A percentile compares a stretch with the other conserved stretches of the same genome.
These are phyloP conservation scores for Chlorophyllum brunneum DNA, from an alignment of 768 basidiomycete genomes.

Conservation along the genomic window DNA sequence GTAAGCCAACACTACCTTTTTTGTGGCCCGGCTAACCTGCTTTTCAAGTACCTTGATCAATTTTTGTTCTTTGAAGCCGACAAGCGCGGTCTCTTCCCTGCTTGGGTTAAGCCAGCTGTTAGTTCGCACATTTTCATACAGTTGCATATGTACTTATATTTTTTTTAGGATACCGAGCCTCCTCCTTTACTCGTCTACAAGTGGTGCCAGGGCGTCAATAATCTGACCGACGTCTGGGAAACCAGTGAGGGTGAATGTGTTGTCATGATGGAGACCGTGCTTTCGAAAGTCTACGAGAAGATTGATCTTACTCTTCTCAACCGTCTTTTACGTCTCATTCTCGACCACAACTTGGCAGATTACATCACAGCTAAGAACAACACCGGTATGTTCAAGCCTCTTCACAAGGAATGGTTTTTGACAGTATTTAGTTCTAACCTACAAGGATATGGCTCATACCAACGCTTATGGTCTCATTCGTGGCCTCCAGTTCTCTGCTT, in stretches of 20 bases:
- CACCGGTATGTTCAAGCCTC: conserved; percentile 44
- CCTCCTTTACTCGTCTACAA: conserved; percentile 97
- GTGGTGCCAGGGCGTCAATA: conserved; percentile 99
- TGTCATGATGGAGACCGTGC: conserved; percentile 98
- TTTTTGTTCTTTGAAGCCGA: conserved; percentile 99
- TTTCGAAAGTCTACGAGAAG: conserved; percentile 99
- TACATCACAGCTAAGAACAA: conserved; percentile 99
- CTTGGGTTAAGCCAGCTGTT: conserved; percentile 96
- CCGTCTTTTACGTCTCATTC: conserved; percentile 89
- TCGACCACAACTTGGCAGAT: conserved; percentile 98
- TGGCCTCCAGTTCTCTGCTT: conserved; percentile 96
- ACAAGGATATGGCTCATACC: conserved; percentile 87
- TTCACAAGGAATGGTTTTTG: neutral
- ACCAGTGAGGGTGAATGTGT: conserved; percentile 97
- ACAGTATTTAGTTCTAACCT: conserved; percentile 16
- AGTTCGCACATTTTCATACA: conserved; percentile 16
- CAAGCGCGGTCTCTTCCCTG: conserved; percentile 95
- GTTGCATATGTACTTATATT: conserved; percentile 5
- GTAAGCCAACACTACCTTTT: conserved; percentile 36
- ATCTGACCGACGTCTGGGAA: conserved; percentile 97
- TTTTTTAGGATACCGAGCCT: conserved; percentile 78
- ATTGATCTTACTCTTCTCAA: conserved; percentile 95
- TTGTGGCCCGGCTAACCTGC: conserved; percentile 9
- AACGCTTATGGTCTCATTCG: conserved; percentile 97
- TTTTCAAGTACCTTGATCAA: conserved; percentile 82